Percentiles rank a stretch among this genome's conserved stretches.
phyloP scores from a whole-genome alignment of 768 basidiomycete species.

The Collybiopsis confluens region DNA sequence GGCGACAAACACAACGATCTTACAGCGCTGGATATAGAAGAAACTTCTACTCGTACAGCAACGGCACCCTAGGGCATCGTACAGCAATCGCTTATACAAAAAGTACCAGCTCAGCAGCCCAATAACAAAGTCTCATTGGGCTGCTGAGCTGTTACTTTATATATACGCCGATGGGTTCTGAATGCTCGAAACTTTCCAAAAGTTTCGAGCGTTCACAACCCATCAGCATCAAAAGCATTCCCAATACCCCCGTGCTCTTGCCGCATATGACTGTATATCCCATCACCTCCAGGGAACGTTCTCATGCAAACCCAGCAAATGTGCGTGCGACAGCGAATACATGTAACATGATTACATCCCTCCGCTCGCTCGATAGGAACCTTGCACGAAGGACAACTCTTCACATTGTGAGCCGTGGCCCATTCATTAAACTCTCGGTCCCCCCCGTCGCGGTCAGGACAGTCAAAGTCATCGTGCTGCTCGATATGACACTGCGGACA shows the following conservation, averaged over 20 bases:
- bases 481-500: constrained; percentile 59
- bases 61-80: too few relatives aligned
- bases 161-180: too few relatives aligned
- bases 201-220: too few relatives aligned
- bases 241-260: constrained; percentile 63
- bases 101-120: too few relatives aligned
- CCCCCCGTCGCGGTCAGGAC: constrained; percentile 53
- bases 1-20: too few relatives aligned
- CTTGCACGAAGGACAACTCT: constrained; percentile 71
- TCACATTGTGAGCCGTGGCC: constrained; percentile 60
- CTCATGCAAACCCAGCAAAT: constrained; percentile 77
- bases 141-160: too few relatives aligned
- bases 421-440: constrained; percentile 61
- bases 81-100: too few relatives aligned
- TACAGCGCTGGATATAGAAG: too few relatives aligned
- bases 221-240: neutral
- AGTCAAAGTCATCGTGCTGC: constrained; percentile 65
- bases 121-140: too few relatives aligned
- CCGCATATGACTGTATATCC: constrained; percentile 81
- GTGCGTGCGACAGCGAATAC: constrained; percentile 67
- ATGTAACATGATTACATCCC: constrained; percentile 86
- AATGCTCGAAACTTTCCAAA: too few relatives aligned
- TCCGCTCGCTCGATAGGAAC: constrained; percentile 66
- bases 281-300: constrained; percentile 63
- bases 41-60: too few relatives aligned